phyloP scores from a whole-genome alignment of 2,329 filamentous ascomycete species.

The Neoarthrinium moseri region DNA sequence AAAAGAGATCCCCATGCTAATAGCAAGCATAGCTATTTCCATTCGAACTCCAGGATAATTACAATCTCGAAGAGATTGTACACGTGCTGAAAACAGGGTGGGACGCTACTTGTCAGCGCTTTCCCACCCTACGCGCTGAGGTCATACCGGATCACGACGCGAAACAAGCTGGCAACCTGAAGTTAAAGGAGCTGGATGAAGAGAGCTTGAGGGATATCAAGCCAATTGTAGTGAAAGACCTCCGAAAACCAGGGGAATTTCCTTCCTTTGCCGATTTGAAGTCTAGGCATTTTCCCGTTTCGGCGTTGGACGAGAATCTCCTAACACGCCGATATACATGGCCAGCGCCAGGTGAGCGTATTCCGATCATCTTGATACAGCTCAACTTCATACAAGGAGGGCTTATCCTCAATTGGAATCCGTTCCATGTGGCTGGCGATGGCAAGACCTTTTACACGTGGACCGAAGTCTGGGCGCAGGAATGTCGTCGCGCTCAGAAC shows the following conservation, averaged over 20 bases:
- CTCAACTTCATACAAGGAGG: slow-evolving; percentile 28
- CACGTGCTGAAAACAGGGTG: slow-evolving; percentile 27
- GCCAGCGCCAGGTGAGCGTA: slow-evolving; percentile 21
- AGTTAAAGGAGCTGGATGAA: slow-evolving; percentile 24
- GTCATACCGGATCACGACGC: slow-evolving; percentile 27
- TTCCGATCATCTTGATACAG: slow-evolving; percentile 18
- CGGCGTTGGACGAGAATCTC: slow-evolving; percentile 19
- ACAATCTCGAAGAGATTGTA: slow-evolving; percentile 25
- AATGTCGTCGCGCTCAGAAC: slow-evolving; percentile 28
- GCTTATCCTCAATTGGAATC: slow-evolving; percentile 22
- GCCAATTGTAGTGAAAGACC: slow-evolving; percentile 23
- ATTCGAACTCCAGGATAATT: slow-evolving; percentile 29
- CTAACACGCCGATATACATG: slow-evolving; percentile 25
- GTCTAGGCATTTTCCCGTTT: slow-evolving; percentile 22
- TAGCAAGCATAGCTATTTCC: slow-evolving; percentile 18
- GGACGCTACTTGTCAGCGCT: slow-evolving; percentile 23
- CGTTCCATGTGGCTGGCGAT: slow-evolving; percentile 32
- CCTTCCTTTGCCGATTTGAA: slow-evolving; percentile 24
- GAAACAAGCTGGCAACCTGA: slow-evolving; percentile 30
- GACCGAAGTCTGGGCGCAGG: slow-evolving; percentile 35
- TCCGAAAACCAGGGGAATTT: slow-evolving; percentile 20
- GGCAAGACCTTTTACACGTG: slow-evolving; percentile 30
- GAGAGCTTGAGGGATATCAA: slow-evolving; percentile 21
- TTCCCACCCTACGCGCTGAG: slow-evolving; percentile 30
- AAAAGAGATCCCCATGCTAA: neutral